phyloP scores from a whole-genome alignment of 495 filamentous ascomycete genomes.

The Hypoxylon fuscum region DNA sequence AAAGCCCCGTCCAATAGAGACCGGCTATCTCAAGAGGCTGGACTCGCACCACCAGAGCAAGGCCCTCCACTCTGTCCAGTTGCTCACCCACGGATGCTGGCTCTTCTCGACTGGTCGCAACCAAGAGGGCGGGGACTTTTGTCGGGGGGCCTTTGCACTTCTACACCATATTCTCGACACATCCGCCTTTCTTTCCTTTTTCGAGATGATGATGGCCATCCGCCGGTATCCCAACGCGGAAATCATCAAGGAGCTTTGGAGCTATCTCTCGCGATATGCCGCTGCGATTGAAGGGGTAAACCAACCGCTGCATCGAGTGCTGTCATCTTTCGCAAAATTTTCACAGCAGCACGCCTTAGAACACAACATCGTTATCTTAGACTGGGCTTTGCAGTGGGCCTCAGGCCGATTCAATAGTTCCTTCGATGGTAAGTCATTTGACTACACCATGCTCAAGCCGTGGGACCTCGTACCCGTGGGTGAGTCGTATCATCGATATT shows the following conservation, averaged over 20 bases:
- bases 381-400: slow-evolving; percentile 40
- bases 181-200: slow-evolving; percentile 43
- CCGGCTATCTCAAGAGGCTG: slow-evolving; percentile 33
- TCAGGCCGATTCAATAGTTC: slow-evolving; percentile 39
- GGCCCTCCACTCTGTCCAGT: slow-evolving; percentile 39
- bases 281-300: slow-evolving; percentile 35
- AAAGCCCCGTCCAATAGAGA: slow-evolving; percentile 39
- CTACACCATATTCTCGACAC: slow-evolving; percentile 38
- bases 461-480: slow-evolving; percentile 42
- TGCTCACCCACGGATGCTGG: slow-evolving; percentile 44
- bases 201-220: slow-evolving; percentile 39
- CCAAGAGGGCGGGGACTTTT: slow-evolving; percentile 38
- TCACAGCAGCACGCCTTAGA: slow-evolving; percentile 33
- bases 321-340: slow-evolving; percentile 37
- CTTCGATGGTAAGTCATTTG: slow-evolving; percentile 44
- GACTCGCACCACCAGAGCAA: slow-evolving; percentile 40
- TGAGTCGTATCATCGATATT: slow-evolving; percentile 44
- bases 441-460: slow-evolving; percentile 43
- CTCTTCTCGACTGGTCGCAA: slow-evolving; percentile 42
- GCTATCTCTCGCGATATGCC: slow-evolving; percentile 40
- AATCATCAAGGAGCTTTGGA: slow-evolving; percentile 43
- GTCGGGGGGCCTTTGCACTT: slow-evolving; percentile 34
- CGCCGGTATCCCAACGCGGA: slow-evolving; percentile 42
- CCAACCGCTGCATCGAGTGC: slow-evolving; percentile 35
- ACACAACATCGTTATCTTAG: slow-evolving; percentile 35